Evolutionary conservation across 495 filamentous ascomycete species (phyloP), one percentile per base, ranked within the genome.

Genomic region (Aspergillus haitiensis): DNA sequence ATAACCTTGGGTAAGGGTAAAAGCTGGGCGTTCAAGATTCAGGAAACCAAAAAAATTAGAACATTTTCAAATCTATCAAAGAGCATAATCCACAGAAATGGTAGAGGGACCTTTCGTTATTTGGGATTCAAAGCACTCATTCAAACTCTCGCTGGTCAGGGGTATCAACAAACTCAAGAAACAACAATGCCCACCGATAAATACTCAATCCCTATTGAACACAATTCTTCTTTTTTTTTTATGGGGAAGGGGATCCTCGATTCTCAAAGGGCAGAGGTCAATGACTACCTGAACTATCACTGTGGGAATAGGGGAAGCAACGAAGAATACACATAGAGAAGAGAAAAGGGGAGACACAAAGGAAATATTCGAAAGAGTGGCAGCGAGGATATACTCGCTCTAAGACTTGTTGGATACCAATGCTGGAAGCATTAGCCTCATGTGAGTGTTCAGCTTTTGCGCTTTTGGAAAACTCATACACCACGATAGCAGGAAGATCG

Each of bases 121-220:
- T 16, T 48, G 50, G 53, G 52, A 56, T 53, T 52, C 37, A 54
- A 35, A 52, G 56, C 64, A 62, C 61, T 65, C 66, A 62, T 65
- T 58, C 63, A 70, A 72, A 69, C 58, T 74, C 50, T 64, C 66
- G 72, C 70, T 64, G 60, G 66, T 59, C 60, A 62, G 71, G 74
- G 75, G 75, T 77, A 77, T 77, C 75, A 77, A 75, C 73, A 72
- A 72, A 69, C 35, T 59, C 55, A 61, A 63, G 52, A 64, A 60
- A 55, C 51, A 66, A 58, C 59, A 64, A 67, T 58, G 55, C 57
- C 59, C 49, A 49, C 53, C 37, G 46, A 59, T 52, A 59, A 55
- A 61, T 33, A 58, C 52, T 40, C 39, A 47, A 55, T 52, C 33
- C 58, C 56, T 45, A 18, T 47, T 47, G 5, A 5, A 27, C 1